A percentile compares a stretch with the other conserved stretches of the same genome.
Conservation (phyloP, 495 filamentous ascomycete genomes). For the Neurospora sp. region DNA sequence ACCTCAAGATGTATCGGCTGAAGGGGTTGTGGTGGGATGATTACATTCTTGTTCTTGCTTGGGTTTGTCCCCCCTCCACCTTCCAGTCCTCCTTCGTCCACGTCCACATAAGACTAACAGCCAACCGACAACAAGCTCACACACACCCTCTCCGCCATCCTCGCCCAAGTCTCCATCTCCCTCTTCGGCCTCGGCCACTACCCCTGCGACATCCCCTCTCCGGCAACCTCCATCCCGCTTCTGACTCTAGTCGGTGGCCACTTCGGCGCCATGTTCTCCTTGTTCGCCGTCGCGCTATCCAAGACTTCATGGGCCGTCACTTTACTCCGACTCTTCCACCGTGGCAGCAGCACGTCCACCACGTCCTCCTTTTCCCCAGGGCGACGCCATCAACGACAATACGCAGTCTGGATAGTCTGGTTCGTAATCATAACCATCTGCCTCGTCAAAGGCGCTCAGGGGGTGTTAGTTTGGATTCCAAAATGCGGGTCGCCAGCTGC, state of each 20-base stretch:
- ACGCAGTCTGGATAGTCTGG: conserved; percentile 3
- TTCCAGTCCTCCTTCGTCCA: no score
- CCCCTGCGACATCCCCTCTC: conserved; percentile 16
- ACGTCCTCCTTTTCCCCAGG: not conserved
- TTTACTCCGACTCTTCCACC: conserved; percentile 15
- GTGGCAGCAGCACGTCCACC: not conserved
- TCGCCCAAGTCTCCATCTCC: not conserved
- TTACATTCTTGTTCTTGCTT: conserved; percentile 16
- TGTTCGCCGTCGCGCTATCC: conserved; percentile 16
- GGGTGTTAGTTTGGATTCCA: conserved; percentile 13
- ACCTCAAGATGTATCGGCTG: conserved; percentile 19
- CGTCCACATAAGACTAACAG: not conserved
- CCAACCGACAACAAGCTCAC: not conserved
- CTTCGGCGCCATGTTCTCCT: conserved; percentile 9
- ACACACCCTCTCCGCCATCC: not conserved
- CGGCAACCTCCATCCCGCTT: not conserved
- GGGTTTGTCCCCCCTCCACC: conserved; percentile 5
- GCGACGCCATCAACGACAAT: not conserved
- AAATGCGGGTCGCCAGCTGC: conserved; percentile 5
- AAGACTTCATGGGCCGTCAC: conserved; percentile 25
- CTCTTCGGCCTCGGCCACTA: conserved; percentile 19
- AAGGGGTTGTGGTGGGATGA: conserved; percentile 25
- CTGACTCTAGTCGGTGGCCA: conserved; percentile 9
- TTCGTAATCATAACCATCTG: conserved; percentile 18
- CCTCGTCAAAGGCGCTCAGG: conserved; percentile 8